Evolutionary conservation across 257 asterid species (phyloP).

Genomic region (Leptodermis oblonga): DNA sequence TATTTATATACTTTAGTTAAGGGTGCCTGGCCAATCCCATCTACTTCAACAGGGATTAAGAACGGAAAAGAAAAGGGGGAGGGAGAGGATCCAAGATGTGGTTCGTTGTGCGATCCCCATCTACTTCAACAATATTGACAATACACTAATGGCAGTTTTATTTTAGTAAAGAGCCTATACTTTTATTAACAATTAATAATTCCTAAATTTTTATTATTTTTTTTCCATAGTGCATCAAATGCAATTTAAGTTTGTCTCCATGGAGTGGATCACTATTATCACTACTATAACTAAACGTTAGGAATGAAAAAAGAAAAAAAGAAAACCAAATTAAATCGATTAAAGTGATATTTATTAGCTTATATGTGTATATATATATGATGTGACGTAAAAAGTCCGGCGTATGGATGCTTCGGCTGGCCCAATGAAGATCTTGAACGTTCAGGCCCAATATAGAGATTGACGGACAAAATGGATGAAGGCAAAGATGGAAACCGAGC

Average conservation of each 20-base stretch:
- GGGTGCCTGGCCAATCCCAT: constrained; percentile 14
- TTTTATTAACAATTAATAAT: constrained; percentile 8
- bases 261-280: background rate
- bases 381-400: no score
- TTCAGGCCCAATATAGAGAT: no score
- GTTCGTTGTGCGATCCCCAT: constrained; percentile 2
- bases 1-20: no score
- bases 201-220: background rate
- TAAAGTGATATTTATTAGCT: background rate
- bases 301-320: background rate
- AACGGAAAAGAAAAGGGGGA: background rate
- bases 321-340: background rate
- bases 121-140: constrained; percentile 18
- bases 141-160: constrained; percentile 13
- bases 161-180: constrained; percentile 28
- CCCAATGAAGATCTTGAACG: no score
- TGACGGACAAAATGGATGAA: no score
- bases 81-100: constrained; percentile 10
- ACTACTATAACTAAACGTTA: background rate
- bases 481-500: no score
- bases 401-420: no score
- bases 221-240: background rate
- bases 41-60: background rate
- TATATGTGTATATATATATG: no score
- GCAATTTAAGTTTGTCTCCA: background rate